Evolutionary conservation across 345 rosid genomes (phyloP).

Genomic region (Pistacia vera): DNA sequence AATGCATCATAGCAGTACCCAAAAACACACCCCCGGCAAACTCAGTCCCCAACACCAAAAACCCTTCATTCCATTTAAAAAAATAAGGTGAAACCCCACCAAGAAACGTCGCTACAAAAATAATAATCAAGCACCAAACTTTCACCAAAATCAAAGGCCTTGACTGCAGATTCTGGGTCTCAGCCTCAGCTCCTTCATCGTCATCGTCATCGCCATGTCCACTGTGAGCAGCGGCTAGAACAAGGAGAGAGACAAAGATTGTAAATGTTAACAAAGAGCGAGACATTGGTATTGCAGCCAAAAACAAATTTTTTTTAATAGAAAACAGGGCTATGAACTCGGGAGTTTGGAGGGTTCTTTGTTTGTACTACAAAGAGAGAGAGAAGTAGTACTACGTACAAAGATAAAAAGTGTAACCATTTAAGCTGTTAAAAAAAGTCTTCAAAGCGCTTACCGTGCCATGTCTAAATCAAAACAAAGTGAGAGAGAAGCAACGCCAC

Average conservation of each 20-base stretch:
- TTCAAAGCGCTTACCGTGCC: too few species aligned
- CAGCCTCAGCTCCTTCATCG: slow-evolving; percentile 26
- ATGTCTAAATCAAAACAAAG: background rate
- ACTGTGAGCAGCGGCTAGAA: slow-evolving; percentile 54
- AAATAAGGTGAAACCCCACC: slow-evolving; percentile 82
- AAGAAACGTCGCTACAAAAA: slow-evolving; percentile 62
- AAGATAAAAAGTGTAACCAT: background rate
- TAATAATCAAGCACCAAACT: slow-evolving; percentile 64
- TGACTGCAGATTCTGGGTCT: slow-evolving; percentile 44
- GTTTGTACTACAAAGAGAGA: background rate
- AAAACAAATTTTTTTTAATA: too few species aligned
- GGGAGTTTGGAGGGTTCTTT: background rate
- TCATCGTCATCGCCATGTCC: slow-evolving; percentile 30
- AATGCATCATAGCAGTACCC: slow-evolving; percentile 90
- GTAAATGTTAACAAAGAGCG: slow-evolving; percentile 37
- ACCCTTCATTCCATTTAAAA: slow-evolving; percentile 79
- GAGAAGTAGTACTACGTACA: too few species aligned
- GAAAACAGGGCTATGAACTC: too few species aligned
- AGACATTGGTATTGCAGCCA: slow-evolving; percentile 26
- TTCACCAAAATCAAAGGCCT: slow-evolving; percentile 54
- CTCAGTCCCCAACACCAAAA: slow-evolving; percentile 76
- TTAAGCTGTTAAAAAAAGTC: too few species aligned
- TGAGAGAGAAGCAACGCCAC: background rate
- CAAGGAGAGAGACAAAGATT: slow-evolving; percentile 47
- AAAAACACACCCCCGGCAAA: slow-evolving; percentile 86